These are phyloP conservation scores for Ceratobasidium papillatum DNA, from an alignment of 1,284 basidiomycete species.

Conservation along the genomic window DNA sequence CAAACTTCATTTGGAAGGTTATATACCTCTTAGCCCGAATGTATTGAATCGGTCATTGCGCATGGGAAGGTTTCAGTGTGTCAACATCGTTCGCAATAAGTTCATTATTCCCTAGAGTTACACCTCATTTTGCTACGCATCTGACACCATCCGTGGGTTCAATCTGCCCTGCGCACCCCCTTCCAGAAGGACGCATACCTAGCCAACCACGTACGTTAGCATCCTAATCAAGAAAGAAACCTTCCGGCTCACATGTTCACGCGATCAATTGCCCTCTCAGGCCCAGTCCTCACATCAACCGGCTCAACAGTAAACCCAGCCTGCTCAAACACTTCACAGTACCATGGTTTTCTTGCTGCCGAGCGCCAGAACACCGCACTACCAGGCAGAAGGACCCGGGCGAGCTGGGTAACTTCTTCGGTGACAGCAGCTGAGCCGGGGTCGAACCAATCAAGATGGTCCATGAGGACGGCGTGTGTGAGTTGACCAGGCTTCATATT, in stretches of 20 bases:
- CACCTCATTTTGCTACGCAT: not conserved
- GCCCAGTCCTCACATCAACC: slow-evolving; percentile 57
- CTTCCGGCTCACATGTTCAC: slow-evolving; percentile 66
- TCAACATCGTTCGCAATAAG: no score
- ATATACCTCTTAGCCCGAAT: no score
- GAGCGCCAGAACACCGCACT: slow-evolving; percentile 77
- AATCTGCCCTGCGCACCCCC: slow-evolving; percentile 49
- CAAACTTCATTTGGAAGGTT: no score
- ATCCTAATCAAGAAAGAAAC: not conserved
- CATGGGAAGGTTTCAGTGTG: no score
- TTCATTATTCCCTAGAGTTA: not conserved
- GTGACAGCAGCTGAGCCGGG: slow-evolving; percentile 67
- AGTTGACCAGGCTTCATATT: slow-evolving; percentile 64
- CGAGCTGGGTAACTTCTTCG: slow-evolving; percentile 69
- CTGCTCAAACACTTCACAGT: slow-evolving; percentile 65
- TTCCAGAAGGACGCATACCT: slow-evolving; percentile 55
- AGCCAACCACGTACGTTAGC: not conserved
- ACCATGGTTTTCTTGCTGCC: slow-evolving; percentile 79
- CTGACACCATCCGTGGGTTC: not conserved
- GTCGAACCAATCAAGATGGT: slow-evolving; percentile 78
- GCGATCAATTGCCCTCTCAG: slow-evolving; percentile 63
- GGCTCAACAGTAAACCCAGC: slow-evolving; percentile 60
- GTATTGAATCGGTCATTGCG: no score
- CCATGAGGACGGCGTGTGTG: slow-evolving; percentile 79
- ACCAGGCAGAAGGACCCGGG: slow-evolving; percentile 66